Evolutionary conservation across 1,139 yeast species (phyloP).

Genomic region (Geotrichum histeridarum): DNA sequence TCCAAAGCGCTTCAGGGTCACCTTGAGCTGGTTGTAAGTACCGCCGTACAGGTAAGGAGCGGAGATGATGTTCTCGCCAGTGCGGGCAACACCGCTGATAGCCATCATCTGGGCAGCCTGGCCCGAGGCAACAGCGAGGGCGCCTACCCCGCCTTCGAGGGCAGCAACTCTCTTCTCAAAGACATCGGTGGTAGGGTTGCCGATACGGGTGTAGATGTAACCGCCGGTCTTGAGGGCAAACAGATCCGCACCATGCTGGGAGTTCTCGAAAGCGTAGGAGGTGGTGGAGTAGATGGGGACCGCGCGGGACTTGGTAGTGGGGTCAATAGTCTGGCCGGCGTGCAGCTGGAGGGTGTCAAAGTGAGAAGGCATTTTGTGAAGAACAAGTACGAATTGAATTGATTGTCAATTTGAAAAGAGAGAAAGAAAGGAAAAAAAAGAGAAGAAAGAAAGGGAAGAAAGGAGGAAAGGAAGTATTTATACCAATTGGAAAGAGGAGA

Average conservation of each 20-base stretch:
- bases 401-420: no score
- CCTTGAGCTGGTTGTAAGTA: conserved; percentile 91
- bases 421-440: neutral
- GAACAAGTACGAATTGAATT: no score
- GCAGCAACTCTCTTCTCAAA: conserved; percentile 91
- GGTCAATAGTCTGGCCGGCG: conserved; percentile 75
- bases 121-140: conserved; percentile 87
- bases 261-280: conserved; percentile 80
- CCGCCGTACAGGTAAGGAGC: conserved; percentile 94
- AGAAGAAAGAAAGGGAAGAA: conserved; percentile 1
- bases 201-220: conserved; percentile 79
- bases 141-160: conserved; percentile 87
- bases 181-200: conserved; percentile 88
- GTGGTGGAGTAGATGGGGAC: conserved; percentile 71
- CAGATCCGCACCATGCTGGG: conserved; percentile 86
- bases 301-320: conserved; percentile 65
- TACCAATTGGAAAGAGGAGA: neutral
- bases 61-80: conserved; percentile 84
- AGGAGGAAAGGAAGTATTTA: conserved; percentile 2
- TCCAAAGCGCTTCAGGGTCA: conserved; percentile 82
- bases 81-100: conserved; percentile 73
- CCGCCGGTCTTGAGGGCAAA: conserved; percentile 82
- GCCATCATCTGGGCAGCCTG: conserved; percentile 93
- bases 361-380: conserved; percentile 41
- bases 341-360: conserved; percentile 91